Base-by-base conservation (phyloP, 2,329 filamentous ascomycete species). In the Chaetomium sp. region DNA sequence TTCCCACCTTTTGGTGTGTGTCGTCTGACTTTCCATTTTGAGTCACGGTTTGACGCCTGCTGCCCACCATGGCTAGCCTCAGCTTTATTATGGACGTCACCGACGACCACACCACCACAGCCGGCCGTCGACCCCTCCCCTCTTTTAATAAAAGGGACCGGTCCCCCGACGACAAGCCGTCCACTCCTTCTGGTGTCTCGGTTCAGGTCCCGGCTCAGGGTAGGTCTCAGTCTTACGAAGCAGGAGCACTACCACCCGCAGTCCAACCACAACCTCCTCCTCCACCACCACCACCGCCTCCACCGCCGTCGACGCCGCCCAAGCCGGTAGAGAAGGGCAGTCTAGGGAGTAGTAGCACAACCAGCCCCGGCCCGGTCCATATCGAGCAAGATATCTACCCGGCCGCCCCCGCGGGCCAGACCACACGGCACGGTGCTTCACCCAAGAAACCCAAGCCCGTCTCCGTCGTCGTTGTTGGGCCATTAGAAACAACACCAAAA, bases 51-150 rank as follows among this genome's bases (percentile, higher is more conserved):
- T 27, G 19, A 27, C 19, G 58, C 56, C 54, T 63, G 58, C 53
- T 64, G 65, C 62, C 68, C 68, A 69, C 68, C 70, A 81, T 82
- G 79, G 73, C 77, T 62, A 79, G 76, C 66, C 73, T 82, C 61
- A 75, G 74, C 64, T 78, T 78, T 65, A 82, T 82, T 67, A 80
- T 82, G 75, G 79, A 81, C 67, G 71, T 73, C 64, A 75, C 78
- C 64, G 76, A 79, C 63, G 77, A 79, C 64, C 70, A 78, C 63
- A 71, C 74, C 59, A 27, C 19, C 19, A 27, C 19, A 27, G 67
- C 67, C 57, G 70, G 73, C 61, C 66, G 56, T 55, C 62, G 55
- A 50, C 68, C 67, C 66, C 62, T 69, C 65, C 19, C 19, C 19
- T 27, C 19, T 27, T 53, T 35, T 47, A 71, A 72, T 74, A 78